Evolutionary conservation across 1,284 basidiomycete species (phyloP).

Genomic region (Coniferiporia sulphurascens): DNA sequence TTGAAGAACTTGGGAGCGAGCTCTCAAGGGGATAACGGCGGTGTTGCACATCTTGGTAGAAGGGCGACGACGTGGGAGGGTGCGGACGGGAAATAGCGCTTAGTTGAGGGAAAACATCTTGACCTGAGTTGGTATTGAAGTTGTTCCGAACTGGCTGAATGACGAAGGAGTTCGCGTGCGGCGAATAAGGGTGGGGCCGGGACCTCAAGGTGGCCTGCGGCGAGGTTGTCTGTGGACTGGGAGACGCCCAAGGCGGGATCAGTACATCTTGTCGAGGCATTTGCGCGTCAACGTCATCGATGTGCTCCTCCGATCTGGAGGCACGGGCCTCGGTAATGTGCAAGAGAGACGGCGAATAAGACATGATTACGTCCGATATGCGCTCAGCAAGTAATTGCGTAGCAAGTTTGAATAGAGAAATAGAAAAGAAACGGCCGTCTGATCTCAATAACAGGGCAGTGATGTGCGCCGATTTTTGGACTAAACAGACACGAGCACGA

Average conservation of each 20-base stretch:
- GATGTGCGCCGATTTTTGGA: neutral
- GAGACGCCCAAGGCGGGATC: slow-evolving; percentile 38
- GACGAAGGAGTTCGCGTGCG: slow-evolving; percentile 21
- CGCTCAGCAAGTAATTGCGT: neutral
- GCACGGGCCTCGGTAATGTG: slow-evolving; percentile 3
- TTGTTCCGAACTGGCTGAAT: slow-evolving; percentile 31
- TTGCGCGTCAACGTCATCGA: slow-evolving; percentile 24
- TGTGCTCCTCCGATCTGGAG: slow-evolving; percentile 23
- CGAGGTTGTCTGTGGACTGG: slow-evolving; percentile 34
- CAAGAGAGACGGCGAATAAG: neutral
- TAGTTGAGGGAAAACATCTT: slow-evolving; percentile 33
- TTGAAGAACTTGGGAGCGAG: slow-evolving; percentile 34
- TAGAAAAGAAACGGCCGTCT: neutral
- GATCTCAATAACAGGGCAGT: neutral
- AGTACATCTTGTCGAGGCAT: slow-evolving; percentile 31
- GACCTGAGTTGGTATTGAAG: slow-evolving; percentile 28
- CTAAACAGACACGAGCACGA: neutral
- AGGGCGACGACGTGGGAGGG: slow-evolving; percentile 27
- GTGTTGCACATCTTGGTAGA: slow-evolving; percentile 30
- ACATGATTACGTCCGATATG: neutral
- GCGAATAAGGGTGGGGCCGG: slow-evolving; percentile 31
- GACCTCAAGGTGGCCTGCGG: slow-evolving; percentile 32
- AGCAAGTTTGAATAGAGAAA: neutral
- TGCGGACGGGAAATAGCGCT: slow-evolving; percentile 29
- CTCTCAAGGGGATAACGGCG: slow-evolving; percentile 32